A percentile compares a stretch with the other conserved stretches of the same genome.
These are phyloP conservation scores for Kwoniella europaea DNA, from an alignment of 768 basidiomycete species.

Conservation along the genomic window DNA sequence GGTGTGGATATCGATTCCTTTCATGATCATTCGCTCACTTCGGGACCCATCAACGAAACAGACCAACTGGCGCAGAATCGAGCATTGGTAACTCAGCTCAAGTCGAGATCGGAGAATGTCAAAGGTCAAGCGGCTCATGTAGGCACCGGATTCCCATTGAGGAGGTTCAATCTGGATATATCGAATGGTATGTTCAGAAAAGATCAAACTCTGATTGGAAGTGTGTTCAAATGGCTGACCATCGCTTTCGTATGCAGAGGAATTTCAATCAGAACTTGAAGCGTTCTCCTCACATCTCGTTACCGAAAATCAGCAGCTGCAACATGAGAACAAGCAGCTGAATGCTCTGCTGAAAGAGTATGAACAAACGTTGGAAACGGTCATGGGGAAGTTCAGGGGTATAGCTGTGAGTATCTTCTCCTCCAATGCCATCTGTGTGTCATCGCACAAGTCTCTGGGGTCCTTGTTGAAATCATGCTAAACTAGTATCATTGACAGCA, in stretches of 20 bases:
- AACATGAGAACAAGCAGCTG: constrained; percentile 95
- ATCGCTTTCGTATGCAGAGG: constrained; percentile 65
- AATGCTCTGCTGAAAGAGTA: constrained; percentile 88
- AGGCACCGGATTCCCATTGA: constrained; percentile 74
- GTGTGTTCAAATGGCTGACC: background rate
- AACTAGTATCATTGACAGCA: constrained; percentile 62
- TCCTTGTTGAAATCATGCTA: too few relatives aligned
- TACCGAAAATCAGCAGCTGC: constrained; percentile 88
- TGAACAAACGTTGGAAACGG: constrained; percentile 88
- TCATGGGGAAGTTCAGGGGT: constrained; percentile 94
- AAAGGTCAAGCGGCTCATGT: constrained; percentile 79
- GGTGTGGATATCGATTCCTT: background rate
- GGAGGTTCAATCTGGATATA: constrained; percentile 86
- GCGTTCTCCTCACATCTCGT: constrained; percentile 84
- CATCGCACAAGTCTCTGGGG: too few relatives aligned
- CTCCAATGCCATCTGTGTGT: too few relatives aligned
- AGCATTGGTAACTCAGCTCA: constrained; percentile 71
- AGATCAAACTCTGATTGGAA: too few relatives aligned
- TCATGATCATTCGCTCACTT: background rate
- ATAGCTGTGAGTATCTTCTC: constrained; percentile 72
- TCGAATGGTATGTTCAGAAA: constrained; percentile 59
- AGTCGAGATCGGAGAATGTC: constrained; percentile 71
- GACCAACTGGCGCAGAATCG: constrained; percentile 73
- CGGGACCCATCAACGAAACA: background rate
- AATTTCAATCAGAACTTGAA: constrained; percentile 90